phyloP scores from a whole-genome alignment of 176 grass and related monocot genomes.

The Oryza glumipatula region DNA sequence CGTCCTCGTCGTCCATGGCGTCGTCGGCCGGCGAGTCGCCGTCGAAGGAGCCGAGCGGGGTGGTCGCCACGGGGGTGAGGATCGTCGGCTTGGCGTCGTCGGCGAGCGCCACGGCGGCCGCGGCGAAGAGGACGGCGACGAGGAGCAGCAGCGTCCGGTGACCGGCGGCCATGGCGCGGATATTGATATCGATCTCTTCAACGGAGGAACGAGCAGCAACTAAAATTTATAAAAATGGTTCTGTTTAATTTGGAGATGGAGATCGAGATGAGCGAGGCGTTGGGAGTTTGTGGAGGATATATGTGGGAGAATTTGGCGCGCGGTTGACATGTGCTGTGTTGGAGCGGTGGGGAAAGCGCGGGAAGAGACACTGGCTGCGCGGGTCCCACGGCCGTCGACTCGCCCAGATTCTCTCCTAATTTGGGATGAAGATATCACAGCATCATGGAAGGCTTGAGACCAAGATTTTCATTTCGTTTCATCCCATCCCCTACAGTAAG shows the following conservation, averaged over 20 bases:
- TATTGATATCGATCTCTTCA: not conserved
- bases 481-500: no score
- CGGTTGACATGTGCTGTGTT: not conserved
- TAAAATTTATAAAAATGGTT: not conserved
- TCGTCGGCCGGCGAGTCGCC: constrained; percentile 43
- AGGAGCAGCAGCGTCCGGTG: constrained; percentile 41
- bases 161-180: constrained; percentile 34
- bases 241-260: not conserved
- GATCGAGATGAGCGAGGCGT: not conserved
- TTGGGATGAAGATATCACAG: no score
- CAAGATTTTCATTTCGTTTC: no score
- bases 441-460: no score
- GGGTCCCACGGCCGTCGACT: constrained; percentile 34
- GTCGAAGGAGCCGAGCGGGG: constrained; percentile 45
- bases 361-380: constrained; percentile 23
- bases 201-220: not conserved
- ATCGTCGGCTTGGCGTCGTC: constrained; percentile 47
- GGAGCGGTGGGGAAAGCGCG: not conserved
- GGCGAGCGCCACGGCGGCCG: constrained; percentile 15
- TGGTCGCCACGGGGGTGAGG: constrained; percentile 46
- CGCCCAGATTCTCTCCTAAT: not conserved
- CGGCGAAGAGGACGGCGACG: constrained; percentile 37
- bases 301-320: constrained; percentile 37
- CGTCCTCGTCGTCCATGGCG: constrained; percentile 46
- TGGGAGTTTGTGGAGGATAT: not conserved